Evolutionary conservation across 768 basidiomycete genomes (phyloP).

Genomic region (Astraeus odoratus): DNA sequence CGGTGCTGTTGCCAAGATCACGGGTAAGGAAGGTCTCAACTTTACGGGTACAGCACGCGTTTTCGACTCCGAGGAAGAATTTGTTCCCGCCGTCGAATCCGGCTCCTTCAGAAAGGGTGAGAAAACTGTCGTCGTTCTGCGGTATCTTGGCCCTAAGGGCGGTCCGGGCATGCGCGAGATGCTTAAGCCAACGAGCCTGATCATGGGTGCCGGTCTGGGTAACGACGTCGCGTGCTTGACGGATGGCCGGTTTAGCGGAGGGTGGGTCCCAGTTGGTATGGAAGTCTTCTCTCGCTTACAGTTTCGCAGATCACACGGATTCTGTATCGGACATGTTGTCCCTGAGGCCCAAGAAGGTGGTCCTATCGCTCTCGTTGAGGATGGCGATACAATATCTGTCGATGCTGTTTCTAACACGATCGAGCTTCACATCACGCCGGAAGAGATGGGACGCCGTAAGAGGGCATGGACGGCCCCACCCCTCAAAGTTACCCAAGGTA

Average conservation of each 20-base stretch:
- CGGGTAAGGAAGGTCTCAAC: constrained; percentile 86
- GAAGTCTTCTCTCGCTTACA: constrained; percentile 11
- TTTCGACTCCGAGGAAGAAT: constrained; percentile 87
- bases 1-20: constrained; percentile 95
- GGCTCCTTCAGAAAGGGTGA: constrained; percentile 89
- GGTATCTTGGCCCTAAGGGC: constrained; percentile 95
- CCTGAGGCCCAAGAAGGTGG: constrained; percentile 95
- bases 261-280: constrained; percentile 45
- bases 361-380: constrained; percentile 83
- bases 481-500: constrained; percentile 75
- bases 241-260: constrained; percentile 97
- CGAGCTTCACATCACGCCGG: constrained; percentile 66
- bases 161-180: constrained; percentile 99
- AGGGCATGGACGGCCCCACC: constrained; percentile 78
- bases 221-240: constrained; percentile 95
- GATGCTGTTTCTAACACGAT: constrained; percentile 86
- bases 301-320: constrained; percentile 77
- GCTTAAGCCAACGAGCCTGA: constrained; percentile 95
- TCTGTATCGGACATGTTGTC: constrained; percentile 94
- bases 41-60: constrained; percentile 90
- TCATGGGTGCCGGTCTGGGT: constrained; percentile 98
- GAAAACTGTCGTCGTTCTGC: constrained; percentile 92
- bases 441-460: constrained; percentile 71
- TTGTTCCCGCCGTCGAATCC: constrained; percentile 80
- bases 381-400: constrained; percentile 83